Base-by-base conservation (phyloP, 306 rosid genomes). In the Dryas drummondii region DNA sequence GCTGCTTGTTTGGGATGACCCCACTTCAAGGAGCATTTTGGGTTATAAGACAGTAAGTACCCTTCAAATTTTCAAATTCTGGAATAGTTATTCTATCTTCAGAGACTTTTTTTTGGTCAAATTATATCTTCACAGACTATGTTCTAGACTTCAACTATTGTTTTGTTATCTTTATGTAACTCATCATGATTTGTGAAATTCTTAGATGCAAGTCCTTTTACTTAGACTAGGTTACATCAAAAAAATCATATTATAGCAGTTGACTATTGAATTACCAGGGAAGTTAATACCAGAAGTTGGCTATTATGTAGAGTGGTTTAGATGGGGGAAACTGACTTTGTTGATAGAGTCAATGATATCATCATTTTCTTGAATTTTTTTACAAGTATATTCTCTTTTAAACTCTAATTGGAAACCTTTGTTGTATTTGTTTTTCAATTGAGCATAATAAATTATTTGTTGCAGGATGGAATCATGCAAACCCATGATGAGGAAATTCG, bases 1-100 rank as follows among this genome's bases (percentile, higher is more conserved):
- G 83, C 93, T 94, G 57, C 99, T 94, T 84, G 79, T 94, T 70
- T 94, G 99, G 99, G 99, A 94, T 78, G 99, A 94, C 71, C 99
- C 97, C 26, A 87, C 99, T 19, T 94, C 99, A 54, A 91, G 97
- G 83, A 94, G 70, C 86, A 92, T 94, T 82, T 79, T 94, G 58
- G 99, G 99, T 66, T 88, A 86, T 77, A 86, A 68, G 80, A 89
- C 92, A 9, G 99, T 92, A 72, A 90, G 97, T 88, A 52, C 32
- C 70, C 75, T 73, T 48, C 32, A 68, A 54, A 58, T 47, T 47
- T 51, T 65, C 40, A 44, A 45, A 56, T 73, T 74, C 11, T 58
- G 70, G 62, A 55, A 73, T 73, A 66, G 50, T 16, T 71, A 40
- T 70, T 70, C 48, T 41, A 26, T 61, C 12, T 32, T 32, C 37